A percentile compares a stretch with the other conserved stretches of the same genome.
phyloP scores from a whole-genome alignment of 1,284 basidiomycete species.

The Chiua sp. region DNA sequence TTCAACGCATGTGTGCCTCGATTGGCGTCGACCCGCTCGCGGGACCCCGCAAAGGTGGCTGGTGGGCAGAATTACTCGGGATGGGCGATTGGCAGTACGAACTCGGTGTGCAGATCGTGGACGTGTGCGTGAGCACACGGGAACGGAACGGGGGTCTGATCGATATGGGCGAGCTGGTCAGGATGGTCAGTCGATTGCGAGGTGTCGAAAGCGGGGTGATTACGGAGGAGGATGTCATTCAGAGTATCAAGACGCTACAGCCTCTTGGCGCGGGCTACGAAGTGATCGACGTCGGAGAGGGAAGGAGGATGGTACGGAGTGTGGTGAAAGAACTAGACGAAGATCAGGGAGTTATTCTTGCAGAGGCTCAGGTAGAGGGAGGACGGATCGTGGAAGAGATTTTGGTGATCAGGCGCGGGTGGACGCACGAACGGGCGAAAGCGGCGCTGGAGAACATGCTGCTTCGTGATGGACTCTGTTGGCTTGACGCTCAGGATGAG shows the following conservation, averaged over 20 bases:
- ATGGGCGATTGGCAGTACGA: conserved; percentile 96
- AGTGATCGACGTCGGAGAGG: conserved; percentile 70
- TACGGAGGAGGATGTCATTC: conserved; percentile 85
- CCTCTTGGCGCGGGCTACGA: conserved; percentile 93
- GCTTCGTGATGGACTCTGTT: conserved; percentile 89
- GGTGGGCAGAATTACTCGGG: conserved; percentile 90
- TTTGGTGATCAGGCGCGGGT: conserved; percentile 67
- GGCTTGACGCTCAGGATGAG: conserved; percentile 91
- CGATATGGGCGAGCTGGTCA: conserved; percentile 84
- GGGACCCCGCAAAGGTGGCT: conserved; percentile 83
- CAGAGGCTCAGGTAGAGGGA: conserved; percentile 71
- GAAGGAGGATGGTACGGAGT: conserved; percentile 72
- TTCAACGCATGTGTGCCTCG: conserved; percentile 95
- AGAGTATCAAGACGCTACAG: conserved; percentile 87
- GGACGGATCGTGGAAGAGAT: conserved; percentile 67
- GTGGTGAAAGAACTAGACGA: conserved; percentile 82
- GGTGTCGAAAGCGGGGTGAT: conserved; percentile 65
- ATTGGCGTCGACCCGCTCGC: conserved; percentile 96
- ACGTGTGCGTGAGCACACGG: conserved; percentile 91
- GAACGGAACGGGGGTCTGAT: conserved; percentile 93
- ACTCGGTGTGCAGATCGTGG: conserved; percentile 96
- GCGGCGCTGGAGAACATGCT: conserved; percentile 90
- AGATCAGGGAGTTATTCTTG: conserved; percentile 80
- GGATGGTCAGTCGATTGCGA: conserved; percentile 79
- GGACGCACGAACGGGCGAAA: conserved; percentile 78